Base-by-base conservation (phyloP, 2,329 filamentous ascomycete species). In the Penicillium sclerotiorum region DNA sequence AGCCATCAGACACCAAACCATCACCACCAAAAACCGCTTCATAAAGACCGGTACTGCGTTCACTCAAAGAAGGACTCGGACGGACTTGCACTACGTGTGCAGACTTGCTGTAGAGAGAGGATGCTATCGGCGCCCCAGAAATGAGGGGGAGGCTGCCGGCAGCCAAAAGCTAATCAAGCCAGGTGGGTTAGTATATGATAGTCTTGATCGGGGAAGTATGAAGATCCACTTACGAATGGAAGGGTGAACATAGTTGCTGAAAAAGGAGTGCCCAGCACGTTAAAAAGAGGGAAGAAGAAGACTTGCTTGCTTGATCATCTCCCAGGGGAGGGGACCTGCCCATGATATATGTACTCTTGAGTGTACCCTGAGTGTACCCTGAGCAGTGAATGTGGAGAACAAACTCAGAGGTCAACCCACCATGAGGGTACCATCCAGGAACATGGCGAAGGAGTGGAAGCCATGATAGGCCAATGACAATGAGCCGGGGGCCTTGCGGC, bases 131-230 rank as follows among this genome's bases (percentile, higher is more conserved):
- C 49, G 59, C 57, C 55, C 59, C 60, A 47, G 49, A 56, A 63
- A 63, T 59, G 54, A 63, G 55, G 57, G 61, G 46, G 47, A 65
- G 61, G 58, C 63, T 65, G 63, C 63, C 63, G 59, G 63, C 63
- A 65, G 63, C 63, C 58, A 65, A 40, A 46, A 64, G 49, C 59
- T 61, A 23, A 20, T 18, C 5, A 7, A 32, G 15, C 8, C 15
- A 12, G 8, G 28, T 11, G 8, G 13, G 37, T 53, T 36, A 53
- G 50, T 46, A 36, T 36, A 35, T 9, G 18, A 21, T 22, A 9
- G 15, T 17, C 8, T 21, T 4, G 17, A 3, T 6, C 15, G 17
- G 8, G 17, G 13, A 37, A 13, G 22, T 28, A 7, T 21, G 13
- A 8, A 3, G 28, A 30, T 27, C 20, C 41, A 42, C 39, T 11